phyloP scores from a whole-genome alignment of 345 rosid species.

The Raphanus raphanistrum region DNA sequence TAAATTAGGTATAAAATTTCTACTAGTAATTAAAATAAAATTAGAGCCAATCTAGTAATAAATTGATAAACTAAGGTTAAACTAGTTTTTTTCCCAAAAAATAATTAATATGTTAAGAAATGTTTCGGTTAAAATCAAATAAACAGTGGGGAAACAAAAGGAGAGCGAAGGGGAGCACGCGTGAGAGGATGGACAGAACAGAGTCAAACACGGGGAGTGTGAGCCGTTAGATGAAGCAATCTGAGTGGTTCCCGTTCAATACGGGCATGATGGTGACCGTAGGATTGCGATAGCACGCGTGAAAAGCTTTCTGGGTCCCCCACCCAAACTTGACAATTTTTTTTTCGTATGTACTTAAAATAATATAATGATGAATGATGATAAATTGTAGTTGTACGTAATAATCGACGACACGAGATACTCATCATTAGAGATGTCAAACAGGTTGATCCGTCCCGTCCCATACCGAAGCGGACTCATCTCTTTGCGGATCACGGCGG shows the following conservation, averaged over 20 bases:
- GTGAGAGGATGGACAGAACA: conserved; percentile 43
- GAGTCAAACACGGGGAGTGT: conserved; percentile 49
- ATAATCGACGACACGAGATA: conserved; percentile 13
- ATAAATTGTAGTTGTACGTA: background rate
- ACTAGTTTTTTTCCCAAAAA: no score
- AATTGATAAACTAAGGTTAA: no score
- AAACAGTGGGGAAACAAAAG: conserved; percentile 1
- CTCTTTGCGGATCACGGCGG: no score
- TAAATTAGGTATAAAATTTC: no score
- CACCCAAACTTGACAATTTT: background rate
- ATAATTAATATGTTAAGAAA: background rate
- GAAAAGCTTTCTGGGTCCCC: conserved; percentile 31
- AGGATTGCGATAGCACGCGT: conserved; percentile 40
- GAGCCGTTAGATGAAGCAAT: conserved; percentile 39
- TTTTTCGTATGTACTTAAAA: background rate
- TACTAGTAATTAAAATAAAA: no score
- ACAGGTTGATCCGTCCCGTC: no score
- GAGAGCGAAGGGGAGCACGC: conserved; percentile 24
- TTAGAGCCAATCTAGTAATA: no score
- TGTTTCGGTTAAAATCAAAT: background rate
- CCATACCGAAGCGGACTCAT: no score
- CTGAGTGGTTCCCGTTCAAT: conserved; percentile 36
- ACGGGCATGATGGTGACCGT: conserved; percentile 42
- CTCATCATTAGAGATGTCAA: no score
- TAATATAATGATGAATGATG: background rate